Conservation (phyloP, 2,329 filamentous ascomycete species). For the Ophiocordyceps camponoti-saundersi region DNA sequence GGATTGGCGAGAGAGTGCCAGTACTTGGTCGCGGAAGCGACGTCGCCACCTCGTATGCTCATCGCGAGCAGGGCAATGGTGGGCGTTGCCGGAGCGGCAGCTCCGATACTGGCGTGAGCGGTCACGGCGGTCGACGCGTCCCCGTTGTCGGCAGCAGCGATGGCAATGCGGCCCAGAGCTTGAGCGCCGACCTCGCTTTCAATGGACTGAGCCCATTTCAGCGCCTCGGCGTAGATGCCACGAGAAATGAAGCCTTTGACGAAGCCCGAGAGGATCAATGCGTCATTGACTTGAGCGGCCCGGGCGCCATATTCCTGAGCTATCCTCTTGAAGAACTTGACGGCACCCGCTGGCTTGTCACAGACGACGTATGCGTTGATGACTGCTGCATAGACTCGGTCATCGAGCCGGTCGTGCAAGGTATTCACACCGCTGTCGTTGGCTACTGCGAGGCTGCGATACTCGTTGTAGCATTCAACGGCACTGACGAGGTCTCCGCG, state of each 20-base stretch:
- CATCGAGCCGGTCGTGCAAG: slow-evolving; percentile 57
- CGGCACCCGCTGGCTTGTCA: slow-evolving; percentile 63
- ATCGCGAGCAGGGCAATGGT: slow-evolving; percentile 75
- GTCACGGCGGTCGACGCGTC: slow-evolving; percentile 50
- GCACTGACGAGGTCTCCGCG: slow-evolving; percentile 71
- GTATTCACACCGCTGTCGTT: slow-evolving; percentile 58
- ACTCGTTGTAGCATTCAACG: slow-evolving; percentile 91
- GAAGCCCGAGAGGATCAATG: slow-evolving; percentile 57
- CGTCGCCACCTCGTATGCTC: slow-evolving; percentile 66
- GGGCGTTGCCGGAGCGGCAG: slow-evolving; percentile 32
- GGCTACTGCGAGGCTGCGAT: slow-evolving; percentile 73
- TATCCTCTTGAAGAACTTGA: slow-evolving; percentile 74
- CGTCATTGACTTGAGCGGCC: slow-evolving; percentile 48
- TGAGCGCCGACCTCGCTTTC: slow-evolving; percentile 38
- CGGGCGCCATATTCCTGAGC: slow-evolving; percentile 42
- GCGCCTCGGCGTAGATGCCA: slow-evolving; percentile 55
- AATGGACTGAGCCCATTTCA: slow-evolving; percentile 53
- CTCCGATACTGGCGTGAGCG: slow-evolving; percentile 43
- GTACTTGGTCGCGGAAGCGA: slow-evolving; percentile 59
- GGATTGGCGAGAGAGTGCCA: slow-evolving; percentile 59
- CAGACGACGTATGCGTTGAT: slow-evolving; percentile 77
- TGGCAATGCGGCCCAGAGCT: slow-evolving; percentile 58
- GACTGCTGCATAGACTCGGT: slow-evolving; percentile 76
- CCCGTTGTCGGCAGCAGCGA: slow-evolving; percentile 63
- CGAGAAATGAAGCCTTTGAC: slow-evolving; percentile 60